A percentile compares a stretch with the other conserved stretches of the same genome.
phyloP scores from a whole-genome alignment of 2,329 filamentous ascomycete genomes.

The Penicillium sp. region DNA sequence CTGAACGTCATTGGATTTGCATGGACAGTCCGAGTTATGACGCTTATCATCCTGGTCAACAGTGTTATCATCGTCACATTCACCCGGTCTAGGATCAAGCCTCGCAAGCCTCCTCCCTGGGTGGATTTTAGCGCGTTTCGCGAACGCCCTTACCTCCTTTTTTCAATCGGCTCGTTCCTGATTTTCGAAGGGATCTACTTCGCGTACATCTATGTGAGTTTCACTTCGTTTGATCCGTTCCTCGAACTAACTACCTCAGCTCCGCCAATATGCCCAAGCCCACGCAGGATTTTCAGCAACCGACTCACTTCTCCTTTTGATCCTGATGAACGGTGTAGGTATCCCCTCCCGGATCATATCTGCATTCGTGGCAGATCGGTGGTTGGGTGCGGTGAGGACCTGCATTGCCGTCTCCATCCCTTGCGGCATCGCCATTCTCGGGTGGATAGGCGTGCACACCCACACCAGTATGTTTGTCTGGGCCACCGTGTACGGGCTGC shows the following conservation, averaged over 20 bases:
- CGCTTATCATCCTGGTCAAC: slow-evolving; percentile 46
- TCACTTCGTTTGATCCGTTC: background rate
- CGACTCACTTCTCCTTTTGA: slow-evolving; percentile 5
- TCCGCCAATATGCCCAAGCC: slow-evolving; percentile 6
- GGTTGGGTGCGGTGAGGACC: slow-evolving; percentile 8
- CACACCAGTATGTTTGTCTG: slow-evolving; percentile 41
- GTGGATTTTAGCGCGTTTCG: slow-evolving; percentile 55
- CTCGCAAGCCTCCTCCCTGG: slow-evolving; percentile 52
- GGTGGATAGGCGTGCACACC: slow-evolving; percentile 9
- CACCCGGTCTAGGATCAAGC: slow-evolving; percentile 45
- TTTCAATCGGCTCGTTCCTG: slow-evolving; percentile 9
- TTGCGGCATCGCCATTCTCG: slow-evolving; percentile 9
- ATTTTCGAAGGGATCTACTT: slow-evolving; percentile 13
- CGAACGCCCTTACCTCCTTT: slow-evolving; percentile 24
- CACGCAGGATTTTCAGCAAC: slow-evolving; percentile 1
- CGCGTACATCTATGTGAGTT: slow-evolving; percentile 11
- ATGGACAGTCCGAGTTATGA: slow-evolving; percentile 51
- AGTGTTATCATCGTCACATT: slow-evolving; percentile 32
- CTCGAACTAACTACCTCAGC: background rate
- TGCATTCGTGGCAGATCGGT: slow-evolving; percentile 9
- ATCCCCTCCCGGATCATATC: slow-evolving; percentile 7
- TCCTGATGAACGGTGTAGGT: slow-evolving; percentile 9
- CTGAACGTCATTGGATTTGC: slow-evolving; percentile 45
- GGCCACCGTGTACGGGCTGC: slow-evolving; percentile 48
- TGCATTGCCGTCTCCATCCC: slow-evolving; percentile 12